Evolutionary conservation across 2,329 filamentous ascomycete species (phyloP), one percentile per base, ranked within the genome.

Genomic region (Aspergillus udagawae): DNA sequence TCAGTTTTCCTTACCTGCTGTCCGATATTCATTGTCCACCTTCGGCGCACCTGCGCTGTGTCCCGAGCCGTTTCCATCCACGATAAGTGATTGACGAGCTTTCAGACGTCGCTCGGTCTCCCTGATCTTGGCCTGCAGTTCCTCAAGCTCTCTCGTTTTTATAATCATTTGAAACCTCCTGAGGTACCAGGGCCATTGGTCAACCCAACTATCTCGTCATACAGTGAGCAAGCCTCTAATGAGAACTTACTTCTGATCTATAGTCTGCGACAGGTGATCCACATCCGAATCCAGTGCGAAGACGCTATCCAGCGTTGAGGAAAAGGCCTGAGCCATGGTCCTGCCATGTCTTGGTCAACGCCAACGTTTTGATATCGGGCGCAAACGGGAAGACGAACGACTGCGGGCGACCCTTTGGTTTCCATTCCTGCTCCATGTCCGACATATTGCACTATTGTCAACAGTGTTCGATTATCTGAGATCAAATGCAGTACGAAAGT

Each of bases 311-410:
- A 97, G 82, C 73, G 93, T 90, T 48, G 86, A 81, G 58, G 91
- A 93, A 77, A 97, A 96, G 71, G 89, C 91, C 67, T 86, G 88
- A 54, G 92, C 92, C 75, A 96, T 86, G 60, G 90, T 94, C 62
- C 92, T 96, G 75, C 49, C 61, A 59, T 54, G 49, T 58, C 49
- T 63, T 61, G 56, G 65, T 70, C 55, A 72, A 66, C 55, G 44
- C 55, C 49, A 49, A 59, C 51, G 51, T 59, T 56, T 44, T 52
- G 53, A 32, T 38, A 55, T 52, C 6, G 21, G 55, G 55, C 56
- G 52, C 28, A 55, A 51, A 58, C 57, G 58, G 58, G 59, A 62
- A 61, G 56, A 85, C 90, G 75, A 81, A 94, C 90, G 91, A 94
- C 79, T 93, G 89, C 64, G 91, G 91, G 63, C 91, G 88, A 69